These are phyloP conservation scores for Mycena olivaceomarginata DNA, from an alignment of 768 basidiomycete genomes.

Conservation along the genomic window DNA sequence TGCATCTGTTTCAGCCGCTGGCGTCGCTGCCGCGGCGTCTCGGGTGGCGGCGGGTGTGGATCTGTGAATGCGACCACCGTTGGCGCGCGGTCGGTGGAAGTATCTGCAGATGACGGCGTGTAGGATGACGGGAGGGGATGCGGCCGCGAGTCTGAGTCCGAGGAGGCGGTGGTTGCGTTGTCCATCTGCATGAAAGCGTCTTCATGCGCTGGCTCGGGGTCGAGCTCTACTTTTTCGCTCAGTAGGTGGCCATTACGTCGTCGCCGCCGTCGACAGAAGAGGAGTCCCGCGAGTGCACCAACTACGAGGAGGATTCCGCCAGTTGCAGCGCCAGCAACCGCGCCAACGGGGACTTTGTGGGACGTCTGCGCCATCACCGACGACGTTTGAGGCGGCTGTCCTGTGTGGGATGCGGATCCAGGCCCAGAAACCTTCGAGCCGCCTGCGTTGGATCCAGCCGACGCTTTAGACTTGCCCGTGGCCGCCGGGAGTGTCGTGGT, in stretches of 20 bases:
- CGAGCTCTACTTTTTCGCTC: constrained; percentile 4
- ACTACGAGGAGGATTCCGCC: not conserved
- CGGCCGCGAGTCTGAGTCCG: not conserved
- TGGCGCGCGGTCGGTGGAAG: not conserved
- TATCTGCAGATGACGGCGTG: not conserved
- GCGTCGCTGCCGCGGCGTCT: not conserved
- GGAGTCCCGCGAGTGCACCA: not conserved
- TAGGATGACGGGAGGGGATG: not conserved
- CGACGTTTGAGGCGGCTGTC: not conserved
- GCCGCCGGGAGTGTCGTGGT: not conserved
- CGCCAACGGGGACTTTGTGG: constrained; percentile 3
- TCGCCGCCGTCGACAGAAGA: not conserved
- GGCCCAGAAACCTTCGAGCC: too few relatives aligned
- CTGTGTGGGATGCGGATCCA: too few relatives aligned
- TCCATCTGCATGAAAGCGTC: not conserved
- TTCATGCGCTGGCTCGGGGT: constrained; percentile 4
- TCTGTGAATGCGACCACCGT: not conserved
- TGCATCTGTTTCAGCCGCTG: constrained; percentile 18
- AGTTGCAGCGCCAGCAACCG: not conserved
- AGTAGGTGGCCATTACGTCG: not conserved
- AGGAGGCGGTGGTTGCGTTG: not conserved
- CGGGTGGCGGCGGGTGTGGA: not conserved
- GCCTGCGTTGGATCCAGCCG: not conserved
- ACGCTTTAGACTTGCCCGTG: too few relatives aligned
- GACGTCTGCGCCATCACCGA: not conserved